Evolutionary conservation across 805 yeast genomes (phyloP).

Genomic region (Ogataea parapolymorpha): DNA sequence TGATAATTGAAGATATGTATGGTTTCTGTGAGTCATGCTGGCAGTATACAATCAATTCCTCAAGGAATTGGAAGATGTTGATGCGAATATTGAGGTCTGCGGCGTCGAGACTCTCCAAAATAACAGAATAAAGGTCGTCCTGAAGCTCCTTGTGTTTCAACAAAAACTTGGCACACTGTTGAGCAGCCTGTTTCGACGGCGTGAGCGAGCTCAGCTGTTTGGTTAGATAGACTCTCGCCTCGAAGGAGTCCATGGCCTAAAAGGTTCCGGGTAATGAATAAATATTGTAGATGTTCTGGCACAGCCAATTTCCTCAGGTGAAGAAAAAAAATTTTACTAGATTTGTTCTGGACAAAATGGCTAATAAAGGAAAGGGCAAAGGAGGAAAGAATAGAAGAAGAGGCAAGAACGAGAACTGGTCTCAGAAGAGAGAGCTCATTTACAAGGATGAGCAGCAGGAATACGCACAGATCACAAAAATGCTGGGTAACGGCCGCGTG

Average conservation of each 20-base stretch:
- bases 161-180: conserved; percentile 54
- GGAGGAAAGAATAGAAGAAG: conserved; percentile 96
- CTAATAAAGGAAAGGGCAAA: conserved; percentile 39
- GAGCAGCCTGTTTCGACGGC: conserved; percentile 55
- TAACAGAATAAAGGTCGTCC: conserved; percentile 67
- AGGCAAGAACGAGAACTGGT: conserved; percentile 92
- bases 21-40: conserved; percentile 17
- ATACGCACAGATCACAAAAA: conserved; percentile 95
- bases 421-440: conserved; percentile 91
- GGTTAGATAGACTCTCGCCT: conserved; percentile 72
- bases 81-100: conserved; percentile 60
- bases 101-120: conserved; percentile 53
- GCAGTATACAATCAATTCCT: conserved; percentile 48
- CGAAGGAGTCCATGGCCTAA: conserved; percentile 76
- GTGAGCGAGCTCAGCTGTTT: conserved; percentile 62
- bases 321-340: conserved; percentile 8
- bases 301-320: conserved; percentile 4
- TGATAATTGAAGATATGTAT: conserved; percentile 22
- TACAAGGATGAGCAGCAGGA: conserved; percentile 96
- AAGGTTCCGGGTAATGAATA: conserved; percentile 11
- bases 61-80: conserved; percentile 67
- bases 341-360: conserved; percentile 47
- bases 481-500: conserved; percentile 97
- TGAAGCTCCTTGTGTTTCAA: conserved; percentile 53
- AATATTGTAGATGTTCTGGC: neutral